Evolutionary conservation across 2,329 filamentous ascomycete species (phyloP).

Genomic region (Neobulgaria alba): DNA sequence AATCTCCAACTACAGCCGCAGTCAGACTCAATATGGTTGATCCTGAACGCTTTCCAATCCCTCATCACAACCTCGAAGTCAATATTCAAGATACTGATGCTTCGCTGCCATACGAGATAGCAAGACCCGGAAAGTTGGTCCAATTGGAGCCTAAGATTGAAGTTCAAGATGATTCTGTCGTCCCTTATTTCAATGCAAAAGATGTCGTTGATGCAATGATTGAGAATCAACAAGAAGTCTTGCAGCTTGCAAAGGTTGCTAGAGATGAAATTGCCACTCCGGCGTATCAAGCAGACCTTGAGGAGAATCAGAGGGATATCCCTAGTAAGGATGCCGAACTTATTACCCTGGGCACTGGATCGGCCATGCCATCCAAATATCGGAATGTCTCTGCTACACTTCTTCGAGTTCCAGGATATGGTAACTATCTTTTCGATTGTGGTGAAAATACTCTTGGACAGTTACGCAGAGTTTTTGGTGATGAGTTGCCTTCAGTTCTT

Average conservation of each 20-base stretch:
- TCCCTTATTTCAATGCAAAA: conserved; percentile 41
- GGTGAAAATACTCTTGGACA: conserved; percentile 91
- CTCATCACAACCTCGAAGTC: conserved; percentile 48
- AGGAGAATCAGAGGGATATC: conserved; percentile 51
- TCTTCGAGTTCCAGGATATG: conserved; percentile 71
- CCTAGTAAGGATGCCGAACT: conserved; percentile 72
- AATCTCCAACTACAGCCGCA: conserved; percentile 56
- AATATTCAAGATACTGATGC: conserved; percentile 3
- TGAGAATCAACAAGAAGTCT: conserved; percentile 36
- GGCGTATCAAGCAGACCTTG: conserved; percentile 40
- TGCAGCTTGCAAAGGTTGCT: conserved; percentile 44
- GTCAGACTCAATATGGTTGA: conserved; percentile 67
- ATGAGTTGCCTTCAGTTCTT: conserved; percentile 63
- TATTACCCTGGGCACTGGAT: conserved; percentile 83
- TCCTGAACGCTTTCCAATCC: conserved; percentile 61
- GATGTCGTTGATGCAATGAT: conserved; percentile 28
- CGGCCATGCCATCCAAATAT: conserved; percentile 82
- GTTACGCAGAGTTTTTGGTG: conserved; percentile 63
- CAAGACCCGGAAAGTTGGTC: conserved; percentile 18
- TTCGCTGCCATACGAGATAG: conserved; percentile 14
- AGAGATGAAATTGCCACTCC: conserved; percentile 32
- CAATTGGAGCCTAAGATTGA: conserved; percentile 24
- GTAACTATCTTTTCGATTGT: conserved; percentile 85
- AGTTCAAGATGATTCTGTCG: conserved; percentile 36
- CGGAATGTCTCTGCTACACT: conserved; percentile 90